These are phyloP conservation scores for Moniliella sp. DNA, from an alignment of 1,284 basidiomycete genomes.

Conservation along the genomic window DNA sequence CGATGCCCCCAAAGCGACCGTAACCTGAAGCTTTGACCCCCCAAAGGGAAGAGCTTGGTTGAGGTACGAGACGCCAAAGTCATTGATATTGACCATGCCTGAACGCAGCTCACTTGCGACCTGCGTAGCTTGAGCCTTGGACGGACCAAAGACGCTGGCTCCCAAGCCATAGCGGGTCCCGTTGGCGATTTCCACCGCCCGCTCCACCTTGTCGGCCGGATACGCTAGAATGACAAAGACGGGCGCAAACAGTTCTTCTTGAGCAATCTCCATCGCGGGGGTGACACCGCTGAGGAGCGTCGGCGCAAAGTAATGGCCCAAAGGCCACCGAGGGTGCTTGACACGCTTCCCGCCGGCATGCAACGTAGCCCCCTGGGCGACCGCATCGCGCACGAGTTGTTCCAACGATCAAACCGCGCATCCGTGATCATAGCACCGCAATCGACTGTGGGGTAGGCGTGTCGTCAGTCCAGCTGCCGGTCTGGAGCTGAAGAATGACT, in stretches of 20 bases:
- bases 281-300: conserved; percentile 65
- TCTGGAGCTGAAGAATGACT: conserved; percentile 11
- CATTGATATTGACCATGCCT: conserved; percentile 86
- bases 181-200: conserved; percentile 68
- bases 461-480: conserved; percentile 24
- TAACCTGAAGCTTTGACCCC: conserved; percentile 43
- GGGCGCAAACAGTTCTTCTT: conserved; percentile 24
- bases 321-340: conserved; percentile 43
- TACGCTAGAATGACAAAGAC: conserved; percentile 25
- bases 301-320: conserved; percentile 59
- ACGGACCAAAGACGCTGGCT: conserved; percentile 74
- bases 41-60: conserved; percentile 88
- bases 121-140: conserved; percentile 47
- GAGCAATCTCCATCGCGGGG: conserved; percentile 36
- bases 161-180: conserved; percentile 72
- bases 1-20: conserved; percentile 44
- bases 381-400: conserved; percentile 49
- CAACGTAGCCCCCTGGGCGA: conserved; percentile 50
- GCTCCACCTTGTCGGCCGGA: conserved; percentile 51
- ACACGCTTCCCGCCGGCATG: conserved; percentile 48
- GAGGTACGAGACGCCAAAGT: conserved; percentile 63
- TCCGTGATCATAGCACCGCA: conserved; percentile 59
- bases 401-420: conserved; percentile 50
- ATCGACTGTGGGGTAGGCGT: conserved; percentile 37
- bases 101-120: conserved; percentile 61